A percentile compares a stretch with the other conserved stretches of the same genome.
phyloP scores from a whole-genome alignment of 768 basidiomycete species.

The Leccinum obscurum region DNA sequence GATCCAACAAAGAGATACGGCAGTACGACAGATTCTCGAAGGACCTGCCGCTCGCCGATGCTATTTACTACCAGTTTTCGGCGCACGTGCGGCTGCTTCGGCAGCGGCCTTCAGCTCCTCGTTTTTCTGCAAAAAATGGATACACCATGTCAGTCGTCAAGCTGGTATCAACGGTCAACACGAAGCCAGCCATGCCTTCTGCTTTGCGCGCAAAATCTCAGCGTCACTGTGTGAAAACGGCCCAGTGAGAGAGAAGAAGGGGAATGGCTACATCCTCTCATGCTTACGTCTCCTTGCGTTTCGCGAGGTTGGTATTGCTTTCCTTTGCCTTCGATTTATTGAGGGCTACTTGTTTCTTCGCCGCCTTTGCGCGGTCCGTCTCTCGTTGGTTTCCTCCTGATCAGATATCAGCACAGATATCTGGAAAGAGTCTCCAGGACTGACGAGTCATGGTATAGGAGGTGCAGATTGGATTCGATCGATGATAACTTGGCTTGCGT shows the following conservation, averaged over 20 bases:
- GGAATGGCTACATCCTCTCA: slow-evolving; percentile 9
- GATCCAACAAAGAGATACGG: slow-evolving; percentile 11
- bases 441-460: slow-evolving; percentile 52
- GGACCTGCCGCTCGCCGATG: slow-evolving; percentile 24
- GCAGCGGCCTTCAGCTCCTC: slow-evolving; percentile 48
- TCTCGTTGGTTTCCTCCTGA: slow-evolving; percentile 85
- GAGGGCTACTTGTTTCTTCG: slow-evolving; percentile 61
- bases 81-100: slow-evolving; percentile 18
- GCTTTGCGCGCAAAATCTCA: slow-evolving; percentile 71
- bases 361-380: slow-evolving; percentile 66
- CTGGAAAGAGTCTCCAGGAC: slow-evolving; percentile 23
- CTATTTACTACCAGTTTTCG: slow-evolving; percentile 38
- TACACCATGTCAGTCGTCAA: slow-evolving; percentile 8
- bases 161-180: slow-evolving; percentile 1
- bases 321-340: slow-evolving; percentile 69
- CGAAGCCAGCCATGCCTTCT: slow-evolving; percentile 54
- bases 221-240: slow-evolving; percentile 58
- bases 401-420: slow-evolving; percentile 12
- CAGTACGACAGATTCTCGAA: slow-evolving; percentile 15
- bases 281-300: slow-evolving; percentile 77
- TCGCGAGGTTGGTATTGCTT: slow-evolving; percentile 57
- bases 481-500: slow-evolving; percentile 4
- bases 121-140: slow-evolving; percentile 45
- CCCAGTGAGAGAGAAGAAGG: slow-evolving; percentile 27
- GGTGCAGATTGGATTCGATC: slow-evolving; percentile 7